Percentiles rank a stretch among this genome's conserved stretches.
phyloP scores from a whole-genome alignment of 2,329 filamentous ascomycete genomes.

The Juglanconis juglandina region DNA sequence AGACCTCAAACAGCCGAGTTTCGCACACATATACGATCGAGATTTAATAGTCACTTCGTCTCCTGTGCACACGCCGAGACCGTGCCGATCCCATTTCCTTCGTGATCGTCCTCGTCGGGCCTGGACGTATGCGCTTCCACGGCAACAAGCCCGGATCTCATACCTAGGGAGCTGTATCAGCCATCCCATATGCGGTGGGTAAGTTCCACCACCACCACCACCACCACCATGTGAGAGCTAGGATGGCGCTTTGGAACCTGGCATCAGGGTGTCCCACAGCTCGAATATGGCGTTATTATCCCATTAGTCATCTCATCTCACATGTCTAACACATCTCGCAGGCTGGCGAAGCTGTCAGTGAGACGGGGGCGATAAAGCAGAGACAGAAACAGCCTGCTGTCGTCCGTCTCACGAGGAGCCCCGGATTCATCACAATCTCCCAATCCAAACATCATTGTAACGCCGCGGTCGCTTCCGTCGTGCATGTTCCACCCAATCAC shows the following conservation, averaged over 20 bases:
- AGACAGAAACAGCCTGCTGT: slow-evolving; percentile 6
- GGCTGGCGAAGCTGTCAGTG: not conserved
- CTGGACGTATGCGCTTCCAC: too few relatives aligned
- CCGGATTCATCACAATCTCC: not conserved
- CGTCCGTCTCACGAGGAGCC: not conserved
- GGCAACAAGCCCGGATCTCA: too few relatives aligned
- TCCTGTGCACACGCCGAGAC: too few relatives aligned
- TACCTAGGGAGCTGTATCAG: too few relatives aligned
- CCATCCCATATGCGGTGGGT: too few relatives aligned
- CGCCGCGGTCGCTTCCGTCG: slow-evolving; percentile 11
- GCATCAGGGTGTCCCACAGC: not conserved
- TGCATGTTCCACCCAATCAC: slow-evolving; percentile 10
- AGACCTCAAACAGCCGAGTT: slow-evolving; percentile 12
- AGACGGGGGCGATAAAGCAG: not conserved
- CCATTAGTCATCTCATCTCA: not conserved
- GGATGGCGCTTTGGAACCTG: too few relatives aligned
- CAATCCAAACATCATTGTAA: not conserved
- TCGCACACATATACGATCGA: slow-evolving; percentile 1
- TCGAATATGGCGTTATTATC: not conserved
- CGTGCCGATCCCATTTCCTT: too few relatives aligned
- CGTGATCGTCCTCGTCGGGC: not conserved
- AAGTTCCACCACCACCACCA: too few relatives aligned
- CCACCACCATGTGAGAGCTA: too few relatives aligned
- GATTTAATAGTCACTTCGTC: not conserved
- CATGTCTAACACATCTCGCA: slow-evolving; percentile 14